Conservation (phyloP, 1,284 basidiomycete species). For the Nidula niveotomentosa region DNA sequence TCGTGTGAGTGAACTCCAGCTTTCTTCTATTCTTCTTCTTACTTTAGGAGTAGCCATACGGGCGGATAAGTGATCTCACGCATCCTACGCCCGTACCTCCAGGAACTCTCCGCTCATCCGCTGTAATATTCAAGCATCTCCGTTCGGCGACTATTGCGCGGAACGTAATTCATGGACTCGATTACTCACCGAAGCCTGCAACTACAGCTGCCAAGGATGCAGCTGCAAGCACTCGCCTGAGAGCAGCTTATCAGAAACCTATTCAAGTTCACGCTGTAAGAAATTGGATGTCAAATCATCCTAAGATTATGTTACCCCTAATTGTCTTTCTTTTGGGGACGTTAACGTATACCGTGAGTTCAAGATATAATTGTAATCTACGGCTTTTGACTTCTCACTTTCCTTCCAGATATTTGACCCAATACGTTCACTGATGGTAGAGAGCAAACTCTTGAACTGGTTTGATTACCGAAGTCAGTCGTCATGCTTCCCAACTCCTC, state of each 20-base stretch:
- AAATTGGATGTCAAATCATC: conserved; percentile 86
- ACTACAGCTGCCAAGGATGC: conserved; percentile 11
- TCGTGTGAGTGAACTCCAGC: conserved; percentile 45
- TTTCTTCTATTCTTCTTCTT: conserved; percentile 5
- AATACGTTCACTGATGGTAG: conserved; percentile 82
- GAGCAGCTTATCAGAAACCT: conserved; percentile 71
- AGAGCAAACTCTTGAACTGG: conserved; percentile 81
- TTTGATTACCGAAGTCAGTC: conserved; percentile 71
- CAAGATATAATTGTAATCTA: not conserved
- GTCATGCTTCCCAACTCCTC: not conserved
- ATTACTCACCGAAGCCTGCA: conserved; percentile 29
- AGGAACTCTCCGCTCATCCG: conserved; percentile 68
- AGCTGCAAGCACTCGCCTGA: conserved; percentile 50
- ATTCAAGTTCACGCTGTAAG: conserved; percentile 79
- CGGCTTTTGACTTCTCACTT: conserved; percentile 15
- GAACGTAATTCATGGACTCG: conserved; percentile 82
- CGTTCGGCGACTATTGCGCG: conserved; percentile 80
- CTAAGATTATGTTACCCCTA: conserved; percentile 84
- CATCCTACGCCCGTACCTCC: conserved; percentile 63
- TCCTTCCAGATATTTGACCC: conserved; percentile 82
- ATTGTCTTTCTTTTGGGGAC: conserved; percentile 87
- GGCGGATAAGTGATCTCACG: conserved; percentile 71
- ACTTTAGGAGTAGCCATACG: conserved; percentile 66
- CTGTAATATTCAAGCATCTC: conserved; percentile 61
- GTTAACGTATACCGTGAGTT: conserved; percentile 80